Evolutionary conservation across 495 filamentous ascomycete genomes (phyloP).

Genomic region (Aspergillus diversus): DNA sequence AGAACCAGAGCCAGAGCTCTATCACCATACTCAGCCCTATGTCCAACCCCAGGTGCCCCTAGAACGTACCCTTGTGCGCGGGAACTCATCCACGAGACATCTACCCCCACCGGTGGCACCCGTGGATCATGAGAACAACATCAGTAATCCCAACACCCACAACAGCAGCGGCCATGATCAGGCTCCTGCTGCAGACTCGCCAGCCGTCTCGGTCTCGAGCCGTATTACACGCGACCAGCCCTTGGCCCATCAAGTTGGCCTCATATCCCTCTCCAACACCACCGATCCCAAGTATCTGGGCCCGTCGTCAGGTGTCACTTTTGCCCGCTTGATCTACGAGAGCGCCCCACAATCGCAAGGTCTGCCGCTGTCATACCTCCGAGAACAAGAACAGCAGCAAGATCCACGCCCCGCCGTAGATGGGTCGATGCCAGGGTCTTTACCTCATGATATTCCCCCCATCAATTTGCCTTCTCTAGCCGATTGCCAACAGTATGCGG

Average conservation of each 20-base stretch:
- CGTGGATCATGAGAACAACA: not conserved
- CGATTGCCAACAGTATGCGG: constrained; percentile 2
- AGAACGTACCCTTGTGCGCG: not conserved
- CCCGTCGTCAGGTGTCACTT: constrained; percentile 1
- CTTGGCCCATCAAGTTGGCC: not conserved
- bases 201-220: not conserved
- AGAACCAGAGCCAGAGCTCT: not conserved
- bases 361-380: not conserved
- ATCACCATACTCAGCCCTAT: not conserved
- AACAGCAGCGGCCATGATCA: not conserved
- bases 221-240: not conserved
- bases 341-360: not conserved
- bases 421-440: not conserved
- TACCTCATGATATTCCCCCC: not conserved
- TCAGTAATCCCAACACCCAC: not conserved
- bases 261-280: constrained; percentile 3
- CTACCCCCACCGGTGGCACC: not conserved
- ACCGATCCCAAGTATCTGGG: constrained; percentile 7
- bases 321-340: constrained; percentile 1
- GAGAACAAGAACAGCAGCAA: not conserved
- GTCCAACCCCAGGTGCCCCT: not conserved
- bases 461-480: not conserved
- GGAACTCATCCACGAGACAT: not conserved
- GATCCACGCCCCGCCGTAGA: not conserved
- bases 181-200: not conserved